These are phyloP conservation scores for Castanea crenata DNA, from an alignment of 306 rosid genomes.

Conservation along the genomic window DNA sequence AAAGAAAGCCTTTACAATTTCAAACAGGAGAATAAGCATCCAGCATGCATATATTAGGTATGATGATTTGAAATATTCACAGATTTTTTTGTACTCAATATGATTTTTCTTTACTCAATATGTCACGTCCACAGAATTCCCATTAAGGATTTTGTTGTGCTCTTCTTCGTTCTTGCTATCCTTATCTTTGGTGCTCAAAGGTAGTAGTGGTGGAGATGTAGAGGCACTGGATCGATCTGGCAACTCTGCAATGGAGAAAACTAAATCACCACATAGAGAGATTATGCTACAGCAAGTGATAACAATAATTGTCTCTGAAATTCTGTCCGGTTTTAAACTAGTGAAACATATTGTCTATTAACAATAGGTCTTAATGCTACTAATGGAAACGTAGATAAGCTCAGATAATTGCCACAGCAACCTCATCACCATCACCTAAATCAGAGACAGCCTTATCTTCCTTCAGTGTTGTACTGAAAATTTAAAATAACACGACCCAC, in stretches of 20 bases:
- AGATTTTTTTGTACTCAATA: conserved; percentile 23
- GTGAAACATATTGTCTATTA: not conserved
- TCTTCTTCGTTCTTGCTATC: conserved; percentile 42
- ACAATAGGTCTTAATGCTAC: not conserved
- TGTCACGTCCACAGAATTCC: conserved; percentile 20
- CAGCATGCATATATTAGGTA: not conserved
- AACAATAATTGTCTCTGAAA: not conserved
- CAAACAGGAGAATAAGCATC: not conserved
- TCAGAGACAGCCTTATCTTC: not conserved
- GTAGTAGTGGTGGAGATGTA: conserved; percentile 27
- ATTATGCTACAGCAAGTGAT: not conserved
- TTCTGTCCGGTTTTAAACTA: not conserved
- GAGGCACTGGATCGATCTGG: conserved; percentile 42
- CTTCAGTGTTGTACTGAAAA: not conserved
- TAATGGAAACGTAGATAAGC: not conserved
- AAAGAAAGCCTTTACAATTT: not conserved
- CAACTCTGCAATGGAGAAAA: conserved; percentile 28
- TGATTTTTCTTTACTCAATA: not conserved
- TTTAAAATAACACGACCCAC: not conserved
- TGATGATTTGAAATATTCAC: conserved; percentile 4
- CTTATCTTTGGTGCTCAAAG: conserved; percentile 34
- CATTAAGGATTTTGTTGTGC: conserved; percentile 30
- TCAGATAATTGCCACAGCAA: not conserved
- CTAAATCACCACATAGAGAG: not conserved
- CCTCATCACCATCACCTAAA: not conserved